A percentile compares a stretch with the other conserved stretches of the same genome.
These are phyloP conservation scores for Nakazawaea holstii DNA, from an alignment of 805 yeast genomes.

Conservation along the genomic window DNA sequence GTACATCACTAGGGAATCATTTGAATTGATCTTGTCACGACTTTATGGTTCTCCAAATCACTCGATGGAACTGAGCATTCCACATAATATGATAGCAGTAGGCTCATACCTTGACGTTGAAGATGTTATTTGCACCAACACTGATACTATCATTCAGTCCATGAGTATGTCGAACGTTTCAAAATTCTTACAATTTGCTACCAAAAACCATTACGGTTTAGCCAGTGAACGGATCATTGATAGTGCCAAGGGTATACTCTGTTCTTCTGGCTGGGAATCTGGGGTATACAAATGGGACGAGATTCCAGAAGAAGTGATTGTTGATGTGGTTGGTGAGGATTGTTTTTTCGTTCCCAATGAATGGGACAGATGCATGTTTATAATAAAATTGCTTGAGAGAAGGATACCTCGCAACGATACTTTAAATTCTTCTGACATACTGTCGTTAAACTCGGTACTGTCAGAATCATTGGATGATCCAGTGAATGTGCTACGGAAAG, in stretches of 20 bases:
- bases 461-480: conserved; percentile 1
- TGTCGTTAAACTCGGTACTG: background rate
- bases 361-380: conserved; percentile 49
- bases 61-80: conserved; percentile 27
- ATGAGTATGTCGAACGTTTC: conserved; percentile 32
- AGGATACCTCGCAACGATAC: conserved; percentile 15
- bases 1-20: conserved; percentile 36
- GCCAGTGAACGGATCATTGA: conserved; percentile 41
- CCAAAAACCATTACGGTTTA: conserved; percentile 36
- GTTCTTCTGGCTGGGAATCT: conserved; percentile 44
- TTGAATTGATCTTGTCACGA: conserved; percentile 41
- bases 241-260: conserved; percentile 39
- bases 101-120: conserved; percentile 45
- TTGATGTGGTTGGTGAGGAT: conserved; percentile 41
- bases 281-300: conserved; percentile 42
- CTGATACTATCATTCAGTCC: conserved; percentile 30
- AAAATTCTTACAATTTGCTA: conserved; percentile 35
- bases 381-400: conserved; percentile 36
- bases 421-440: background rate
- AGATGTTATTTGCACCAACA: conserved; percentile 37
- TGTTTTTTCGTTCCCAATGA: conserved; percentile 50
- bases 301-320: conserved; percentile 35
- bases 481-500: conserved; percentile 20
- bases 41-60: conserved; percentile 39
- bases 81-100: conserved; percentile 39